These are phyloP conservation scores for Quercus alba DNA, from an alignment of 306 rosid species.

Conservation along the genomic window DNA sequence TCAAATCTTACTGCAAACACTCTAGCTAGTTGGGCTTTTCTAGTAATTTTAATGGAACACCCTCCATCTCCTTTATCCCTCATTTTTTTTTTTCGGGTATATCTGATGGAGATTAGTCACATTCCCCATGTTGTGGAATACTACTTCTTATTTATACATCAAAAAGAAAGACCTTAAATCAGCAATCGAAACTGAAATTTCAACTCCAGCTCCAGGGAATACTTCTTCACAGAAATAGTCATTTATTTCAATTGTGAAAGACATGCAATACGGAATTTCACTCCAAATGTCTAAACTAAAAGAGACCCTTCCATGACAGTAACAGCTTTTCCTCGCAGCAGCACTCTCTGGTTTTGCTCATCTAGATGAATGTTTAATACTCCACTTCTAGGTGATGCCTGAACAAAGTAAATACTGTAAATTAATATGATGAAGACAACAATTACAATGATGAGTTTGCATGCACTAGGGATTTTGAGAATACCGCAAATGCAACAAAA, in stretches of 20 bases:
- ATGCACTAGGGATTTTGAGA: neutral
- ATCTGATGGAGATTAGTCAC: too few relatives aligned
- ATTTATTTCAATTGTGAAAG: neutral
- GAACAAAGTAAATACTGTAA: neutral
- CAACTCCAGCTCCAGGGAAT: slow-evolving; percentile 16
- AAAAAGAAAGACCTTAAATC: too few relatives aligned
- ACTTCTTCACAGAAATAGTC: neutral
- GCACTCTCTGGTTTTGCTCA: slow-evolving; percentile 58
- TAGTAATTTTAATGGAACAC: too few relatives aligned
- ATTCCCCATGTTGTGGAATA: too few relatives aligned
- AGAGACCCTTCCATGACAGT: slow-evolving; percentile 66
- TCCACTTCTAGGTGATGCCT: slow-evolving; percentile 88
- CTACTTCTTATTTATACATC: too few relatives aligned
- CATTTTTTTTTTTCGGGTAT: too few relatives aligned
- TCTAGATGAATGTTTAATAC: slow-evolving; percentile 51
- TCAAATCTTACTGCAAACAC: too few relatives aligned
- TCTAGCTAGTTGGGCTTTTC: too few relatives aligned
- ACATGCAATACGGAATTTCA: neutral
- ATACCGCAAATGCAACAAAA: slow-evolving; percentile 60
- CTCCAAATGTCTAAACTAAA: slow-evolving; percentile 33
- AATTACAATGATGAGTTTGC: neutral
- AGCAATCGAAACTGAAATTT: too few relatives aligned
- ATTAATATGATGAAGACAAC: slow-evolving; percentile 4
- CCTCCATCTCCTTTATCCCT: too few relatives aligned
- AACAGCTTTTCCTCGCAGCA: slow-evolving; percentile 67